Evolutionary conservation across 495 filamentous ascomycete genomes (phyloP), one percentile per base, ranked within the genome.

Genomic region (Penicillium desertorum): DNA sequence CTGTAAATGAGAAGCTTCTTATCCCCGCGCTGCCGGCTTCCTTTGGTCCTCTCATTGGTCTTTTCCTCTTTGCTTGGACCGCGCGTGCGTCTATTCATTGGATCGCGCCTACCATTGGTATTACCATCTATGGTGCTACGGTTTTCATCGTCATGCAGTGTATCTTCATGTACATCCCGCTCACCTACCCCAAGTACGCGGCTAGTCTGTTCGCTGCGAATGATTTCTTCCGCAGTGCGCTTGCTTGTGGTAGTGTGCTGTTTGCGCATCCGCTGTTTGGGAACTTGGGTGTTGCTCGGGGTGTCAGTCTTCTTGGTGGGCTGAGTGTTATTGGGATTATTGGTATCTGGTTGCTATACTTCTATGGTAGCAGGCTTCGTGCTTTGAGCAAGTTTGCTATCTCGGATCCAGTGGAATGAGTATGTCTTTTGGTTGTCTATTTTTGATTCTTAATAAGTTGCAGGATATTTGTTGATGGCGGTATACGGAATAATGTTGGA

Each of bases 31-130:
- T 87, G 0, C 69, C 74, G n/a, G 78, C 81, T 0, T 70, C 77
- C 36, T 77, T 85, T 54, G 69, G 78, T 10, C 74, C 80, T 29
- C 63, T 84, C 0, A 76, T 80, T 37, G 86, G 85, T 5, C 73
- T 88, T 0, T 89, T 88, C 73, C 63, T 87, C 37, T 87, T 85
- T 58, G 85, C 72, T 2, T 87, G 84, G 84, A 86, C 86, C 0
- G 71, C 79, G 1, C 60, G 77, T 14, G 68, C 76, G 1, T 64
- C 74, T 16, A 75, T 87, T 44, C 81, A 86, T 59, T 88, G 85
- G 86, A 85, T 86, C 30, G 84, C 71, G 4, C 74, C 75, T 1
- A 79, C 81, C 4, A 79, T 88, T n/a, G 86, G 83, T 16, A 79
- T 85, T 17, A 71, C 68, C 5, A 76, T 86, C 60, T 84, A 84